Evolutionary conservation across 2,329 filamentous ascomycete genomes (phyloP).

Genomic region (Diplocarpon rosae): DNA sequence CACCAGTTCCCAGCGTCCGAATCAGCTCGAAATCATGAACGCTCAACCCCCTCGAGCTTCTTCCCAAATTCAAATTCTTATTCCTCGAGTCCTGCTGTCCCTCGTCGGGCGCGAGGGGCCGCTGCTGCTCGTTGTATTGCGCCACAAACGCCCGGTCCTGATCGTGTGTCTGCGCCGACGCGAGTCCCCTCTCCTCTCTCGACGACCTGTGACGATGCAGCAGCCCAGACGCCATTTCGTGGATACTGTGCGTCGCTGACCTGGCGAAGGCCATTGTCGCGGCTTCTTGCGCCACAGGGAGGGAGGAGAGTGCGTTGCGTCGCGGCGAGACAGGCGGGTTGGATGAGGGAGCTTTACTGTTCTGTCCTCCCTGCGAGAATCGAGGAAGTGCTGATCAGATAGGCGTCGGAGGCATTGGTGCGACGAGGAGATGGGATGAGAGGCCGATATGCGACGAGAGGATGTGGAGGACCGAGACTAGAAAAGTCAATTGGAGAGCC

Average conservation of each 20-base stretch:
- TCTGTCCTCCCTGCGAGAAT: not conserved
- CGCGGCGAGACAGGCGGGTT: not conserved
- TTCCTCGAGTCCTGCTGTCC: conserved; percentile 19
- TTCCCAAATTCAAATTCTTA: conserved; percentile 22
- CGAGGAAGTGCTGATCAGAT: conserved; percentile 2
- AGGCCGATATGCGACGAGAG: not conserved
- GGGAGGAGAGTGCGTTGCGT: not conserved
- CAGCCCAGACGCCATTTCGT: conserved; percentile 5
- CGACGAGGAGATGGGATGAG: conserved; percentile 1
- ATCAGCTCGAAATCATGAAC: conserved; percentile 59
- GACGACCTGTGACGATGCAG: conserved; percentile 3
- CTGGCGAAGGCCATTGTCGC: conserved; percentile 4
- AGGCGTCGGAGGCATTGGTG: conserved; percentile 5
- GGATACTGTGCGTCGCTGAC: conserved; percentile 4
- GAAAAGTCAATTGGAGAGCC: too few species aligned
- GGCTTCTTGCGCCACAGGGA: not conserved
- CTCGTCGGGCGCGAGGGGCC: conserved; percentile 17
- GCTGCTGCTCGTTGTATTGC: conserved; percentile 15
- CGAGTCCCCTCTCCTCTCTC: not conserved
- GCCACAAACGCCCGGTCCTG: conserved; percentile 24
- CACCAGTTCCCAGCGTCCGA: conserved; percentile 67
- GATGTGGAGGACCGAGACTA: too few species aligned
- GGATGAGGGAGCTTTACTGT: not conserved
- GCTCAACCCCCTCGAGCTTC: conserved; percentile 26
- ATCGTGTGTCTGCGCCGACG: conserved; percentile 9